Conservation (phyloP, 192 early-diverging fungal species). For the Funneliformis mosseae region DNA sequence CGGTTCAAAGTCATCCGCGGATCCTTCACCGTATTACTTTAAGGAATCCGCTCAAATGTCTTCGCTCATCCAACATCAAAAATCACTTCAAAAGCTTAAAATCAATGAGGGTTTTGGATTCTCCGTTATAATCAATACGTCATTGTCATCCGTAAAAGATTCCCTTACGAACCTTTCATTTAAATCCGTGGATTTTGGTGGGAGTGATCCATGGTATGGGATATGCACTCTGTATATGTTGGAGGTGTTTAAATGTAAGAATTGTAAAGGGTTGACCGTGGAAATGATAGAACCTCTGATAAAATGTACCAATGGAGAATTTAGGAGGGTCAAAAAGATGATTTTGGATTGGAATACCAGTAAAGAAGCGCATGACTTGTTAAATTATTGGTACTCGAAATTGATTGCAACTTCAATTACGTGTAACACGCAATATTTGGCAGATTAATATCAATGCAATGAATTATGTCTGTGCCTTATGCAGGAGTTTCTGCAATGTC, state of each 20-base stretch:
- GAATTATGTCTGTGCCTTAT: too few species aligned
- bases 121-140: neutral
- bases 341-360: neutral
- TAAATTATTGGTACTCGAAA: neutral
- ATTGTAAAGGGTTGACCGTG: neutral
- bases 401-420: too few species aligned
- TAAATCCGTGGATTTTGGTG: neutral
- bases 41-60: neutral
- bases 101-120: neutral
- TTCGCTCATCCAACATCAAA: neutral
- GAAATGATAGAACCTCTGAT: neutral
- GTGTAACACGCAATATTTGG: too few species aligned
- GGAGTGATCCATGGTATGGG: neutral
- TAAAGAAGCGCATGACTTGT: neutral
- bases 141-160: neutral
- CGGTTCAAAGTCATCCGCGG: too few species aligned
- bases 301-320: neutral
- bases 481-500: too few species aligned
- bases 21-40: neutral
- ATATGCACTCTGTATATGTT: neutral
- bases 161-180: neutral
- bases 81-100: neutral
- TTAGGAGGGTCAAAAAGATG: neutral
- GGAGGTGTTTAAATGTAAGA: neutral
- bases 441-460: too few species aligned